Base-by-base conservation (phyloP, 2,329 filamentous ascomycete genomes). In the Penicillium janthinellum region DNA sequence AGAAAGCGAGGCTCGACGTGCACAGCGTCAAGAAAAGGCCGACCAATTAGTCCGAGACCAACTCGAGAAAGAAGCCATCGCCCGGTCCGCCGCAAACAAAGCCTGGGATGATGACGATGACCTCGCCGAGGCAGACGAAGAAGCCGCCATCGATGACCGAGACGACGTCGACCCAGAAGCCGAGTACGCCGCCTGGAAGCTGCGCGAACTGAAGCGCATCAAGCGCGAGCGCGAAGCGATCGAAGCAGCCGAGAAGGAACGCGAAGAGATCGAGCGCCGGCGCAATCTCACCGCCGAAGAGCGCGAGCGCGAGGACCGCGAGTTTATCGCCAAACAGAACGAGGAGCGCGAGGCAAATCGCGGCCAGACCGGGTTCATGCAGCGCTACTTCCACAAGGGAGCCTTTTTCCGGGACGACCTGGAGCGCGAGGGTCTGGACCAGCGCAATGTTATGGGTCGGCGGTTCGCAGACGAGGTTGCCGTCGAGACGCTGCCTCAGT, bases 371-470 rank as follows among this genome's bases (percentile, higher is more conserved):
- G 85, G 85, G 1, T 97, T 88, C 75, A 91, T 98, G 90, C 93
- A 97, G 73, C 92, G 93, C 73, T 99, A 98, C 79, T 93, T 91
- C 77, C 95, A 99, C 82, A 94, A 93, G 79, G 95, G 95, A 51
- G 95, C 95, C 15, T 99, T 98, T 80, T 98, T 91, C 81, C 90
- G 90, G 66, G 91, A 93, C 54, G 90, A 96, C 68, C 84, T 88
- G 54, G 86, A 88, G 67, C 87, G 86, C 15, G 87, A 90, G 63
- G 91, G 91, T 0, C 81, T 97, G 48, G 88, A 90, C 64, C 85
- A 88, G 71, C 84, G 95, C 49, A 91, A 97, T 72, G 83, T 97
- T 65, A 96, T 96, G 86, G 93, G 93, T 14, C 86, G 89, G 2
- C 82, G 86, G 53, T 96, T 95, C 67, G 87, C 85, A 52, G 94